Evolutionary conservation across 2,329 filamentous ascomycete species (phyloP), one percentile per base, ranked within the genome.

Genomic region (Neopestalotiopsis sp.): DNA sequence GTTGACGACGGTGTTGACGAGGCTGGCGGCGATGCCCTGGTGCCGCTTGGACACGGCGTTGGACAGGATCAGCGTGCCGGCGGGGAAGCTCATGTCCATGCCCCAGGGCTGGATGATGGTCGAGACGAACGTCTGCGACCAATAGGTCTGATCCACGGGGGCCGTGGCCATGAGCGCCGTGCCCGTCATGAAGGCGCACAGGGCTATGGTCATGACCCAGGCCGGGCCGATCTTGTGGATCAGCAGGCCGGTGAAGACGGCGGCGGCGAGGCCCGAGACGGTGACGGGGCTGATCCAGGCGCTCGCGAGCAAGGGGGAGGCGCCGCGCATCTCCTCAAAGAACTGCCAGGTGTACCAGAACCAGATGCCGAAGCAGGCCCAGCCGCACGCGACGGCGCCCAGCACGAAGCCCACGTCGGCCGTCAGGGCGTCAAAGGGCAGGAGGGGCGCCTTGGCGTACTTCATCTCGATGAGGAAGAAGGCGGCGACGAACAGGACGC

Each of bases 61-160:
- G n/a, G 80, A 83, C n/a, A 89, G 76, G 40, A 88, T 81, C 4
- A 89, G 72, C 1, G 84, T 87, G 0, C 81, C 84, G 0, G 86
- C 83, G 1, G 87, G 87, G 71, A 88, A 88, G 5, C 79, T 83
- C 83, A 88, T 87, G 71, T 89, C 87, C 85, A 87, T 87, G 1
- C 85, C 85, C 71, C 78, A 84, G 0, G 84, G 82, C 69, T 81
- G 85, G 28, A 88, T 73, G 13, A 88, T 13, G 9, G 82, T 77
- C 7, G 79, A 79, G 9, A 87, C 79, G 72, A 89, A 89, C 0
- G 81, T 81, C 72, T 87, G 82, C n/a, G 77, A 81, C 87, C 87
- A 89, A 73, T 89, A 89, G 7, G 78, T 84, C 72, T 87, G 84
- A 14, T 82, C 71, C 2, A 83, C 78, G 0, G 85, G 85, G 3